Base-by-base conservation (phyloP, 2,329 filamentous ascomycete genomes). In the Hypoxylon sp. region DNA sequence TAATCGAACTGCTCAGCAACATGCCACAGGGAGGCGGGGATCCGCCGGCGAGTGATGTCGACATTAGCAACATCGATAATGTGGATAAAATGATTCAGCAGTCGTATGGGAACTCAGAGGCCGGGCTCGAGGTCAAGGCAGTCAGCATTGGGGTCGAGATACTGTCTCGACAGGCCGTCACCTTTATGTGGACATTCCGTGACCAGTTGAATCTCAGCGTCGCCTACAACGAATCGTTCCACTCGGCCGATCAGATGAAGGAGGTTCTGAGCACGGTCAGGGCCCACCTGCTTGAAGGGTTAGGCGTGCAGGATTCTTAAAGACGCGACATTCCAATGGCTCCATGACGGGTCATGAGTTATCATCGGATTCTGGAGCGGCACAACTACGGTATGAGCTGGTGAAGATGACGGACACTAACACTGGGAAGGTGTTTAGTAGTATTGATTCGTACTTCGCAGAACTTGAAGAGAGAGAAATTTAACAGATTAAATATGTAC, bases 211-310 rank as follows among this genome's bases (percentile, higher is more conserved):
- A 70, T 34, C 60, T 80, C 30, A 74, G 74, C 19, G 72, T 71
- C 19, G 75, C 76, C 17, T 80, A 76, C 65, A 79, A 80, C 30
- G 72, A 76, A 58, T 71, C 75, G 7, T 80, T 74, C 60, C 73
- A 79, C 36, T 71, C 71, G 1, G 59, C 32, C 5, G 63, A 45
- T 1, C 75, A 74, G 60, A 76, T 78, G 69, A 45, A 30, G 5
- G 64, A 67, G 45, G 72, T 79, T 55, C 59, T 76, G 13, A 23
- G 30, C 9, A 68, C 63, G 23, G 63, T 76, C 23, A 71, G 82
- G 60, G 56, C 14, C 14, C 52, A 65, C 50, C 50, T 72, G 23
- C 56, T 70, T 6, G 52, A 67, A 36, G 65, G 60, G n/a, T 52
- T 68, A 41, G 66, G 51, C 25, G 41, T 65, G 51, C 23, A 49